phyloP scores from a whole-genome alignment of 768 basidiomycete genomes.

The Trametes coccinea region DNA sequence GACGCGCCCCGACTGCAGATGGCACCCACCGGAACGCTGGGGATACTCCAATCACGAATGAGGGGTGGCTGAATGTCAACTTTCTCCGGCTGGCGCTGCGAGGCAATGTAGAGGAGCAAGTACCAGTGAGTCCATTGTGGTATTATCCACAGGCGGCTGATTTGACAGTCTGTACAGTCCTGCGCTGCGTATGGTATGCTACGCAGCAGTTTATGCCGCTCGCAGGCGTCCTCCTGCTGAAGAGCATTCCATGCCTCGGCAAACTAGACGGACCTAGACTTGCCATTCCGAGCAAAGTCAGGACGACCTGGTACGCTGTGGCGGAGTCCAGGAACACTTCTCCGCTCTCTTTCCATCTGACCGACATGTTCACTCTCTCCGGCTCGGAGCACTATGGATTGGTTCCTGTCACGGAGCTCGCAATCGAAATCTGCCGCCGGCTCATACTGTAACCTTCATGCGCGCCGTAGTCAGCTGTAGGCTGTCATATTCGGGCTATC shows the following conservation, averaged over 20 bases:
- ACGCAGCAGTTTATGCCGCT: not conserved
- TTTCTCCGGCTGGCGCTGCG: too few species aligned
- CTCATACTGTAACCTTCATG: not conserved
- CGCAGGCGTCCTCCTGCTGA: not conserved
- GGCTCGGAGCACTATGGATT: not conserved
- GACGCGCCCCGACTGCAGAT: not conserved
- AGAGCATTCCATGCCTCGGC: slow-evolving; percentile 12
- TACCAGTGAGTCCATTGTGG: too few species aligned
- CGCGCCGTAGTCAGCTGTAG: not conserved
- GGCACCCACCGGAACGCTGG: not conserved
- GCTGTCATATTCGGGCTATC: not conserved
- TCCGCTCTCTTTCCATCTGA: slow-evolving; percentile 6
- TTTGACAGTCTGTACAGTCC: not conserved
- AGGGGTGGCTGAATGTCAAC: too few species aligned
- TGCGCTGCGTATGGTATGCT: not conserved
- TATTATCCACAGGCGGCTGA: not conserved
- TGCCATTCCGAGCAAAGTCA: not conserved
- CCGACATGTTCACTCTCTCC: not conserved
- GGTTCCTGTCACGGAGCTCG: not conserved
- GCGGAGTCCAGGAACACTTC: not conserved
- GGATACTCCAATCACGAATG: not conserved
- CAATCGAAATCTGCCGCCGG: not conserved
- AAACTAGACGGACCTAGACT: not conserved
- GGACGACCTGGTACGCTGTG: not conserved
- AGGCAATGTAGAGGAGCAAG: too few species aligned